Base-by-base conservation (phyloP, 768 basidiomycete species). In the Hypsizygus marmoreus region DNA sequence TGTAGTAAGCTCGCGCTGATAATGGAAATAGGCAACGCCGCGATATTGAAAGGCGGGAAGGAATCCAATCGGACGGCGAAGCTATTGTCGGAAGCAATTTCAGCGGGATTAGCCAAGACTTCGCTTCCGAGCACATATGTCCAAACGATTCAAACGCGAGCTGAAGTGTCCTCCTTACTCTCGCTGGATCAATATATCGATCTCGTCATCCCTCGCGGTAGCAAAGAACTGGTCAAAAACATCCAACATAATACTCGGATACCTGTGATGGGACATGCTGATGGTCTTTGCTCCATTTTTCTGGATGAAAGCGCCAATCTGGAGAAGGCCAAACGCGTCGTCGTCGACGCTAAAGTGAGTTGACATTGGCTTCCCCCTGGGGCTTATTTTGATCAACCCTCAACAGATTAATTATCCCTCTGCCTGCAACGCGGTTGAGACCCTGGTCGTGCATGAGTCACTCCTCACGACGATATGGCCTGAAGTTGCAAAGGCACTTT, bases 191-290 rank as follows among this genome's bases (percentile, higher is more conserved):
- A 80, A 35, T 95, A 92, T 67, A 97, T 99, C 59, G 95, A 98
- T 66, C 76, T 99, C 16, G 95, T 98, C 42, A 97, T 98, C 62
- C 97, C 97, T 1, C 76, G 97, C 43, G 97, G 97, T 5, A 94
- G 95, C 60, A 95, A 95, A 56, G 80, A 77, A 51, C 82, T 99
- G 10, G 97, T 98, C 20, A 76, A 72, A 56, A 88, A 73, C 63
- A 97, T 99, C 47, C 92, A 98, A 63, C 87, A 88, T 46, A 81
- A 74, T 53, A 97, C 95, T 0, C 77, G 88, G 47, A 98, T 99
- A 49, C 88, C 97, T 2, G 97, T 99, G 33, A 97, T 99, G 94
- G 97, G 97, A 1, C 97, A 99, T 60, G 95, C 97, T 6, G 97
- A 99, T 65, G 97, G 97, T 1, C 70, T 98, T 7, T 99, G 97